phyloP scores from a whole-genome alignment of 106 monocot genomes.

The Dendrobium huoshanense region DNA sequence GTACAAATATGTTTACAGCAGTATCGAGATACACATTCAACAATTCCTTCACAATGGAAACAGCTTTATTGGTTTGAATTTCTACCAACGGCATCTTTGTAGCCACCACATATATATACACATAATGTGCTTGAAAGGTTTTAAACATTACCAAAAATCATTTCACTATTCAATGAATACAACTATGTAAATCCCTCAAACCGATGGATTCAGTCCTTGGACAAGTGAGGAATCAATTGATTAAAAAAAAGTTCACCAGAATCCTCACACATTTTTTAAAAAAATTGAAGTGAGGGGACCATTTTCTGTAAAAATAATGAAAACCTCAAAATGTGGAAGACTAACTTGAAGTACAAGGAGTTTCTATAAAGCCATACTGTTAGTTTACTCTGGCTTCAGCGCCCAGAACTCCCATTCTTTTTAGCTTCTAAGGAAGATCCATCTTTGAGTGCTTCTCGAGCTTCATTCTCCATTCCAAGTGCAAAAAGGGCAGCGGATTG shows the following conservation, averaged over 20 bases:
- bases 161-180: neutral
- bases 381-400: neutral
- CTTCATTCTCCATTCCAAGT: slow-evolving; percentile 50
- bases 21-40: slow-evolving; percentile 5
- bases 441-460: slow-evolving; percentile 47
- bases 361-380: neutral
- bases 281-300: neutral
- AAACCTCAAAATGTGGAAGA: neutral
- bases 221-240: neutral
- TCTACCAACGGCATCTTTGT: neutral
- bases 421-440: slow-evolving; percentile 38
- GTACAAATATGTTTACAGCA: slow-evolving; percentile 1
- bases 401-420: slow-evolving; percentile 8
- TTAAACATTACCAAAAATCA: neutral
- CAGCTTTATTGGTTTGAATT: neutral
- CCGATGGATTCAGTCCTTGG: neutral
- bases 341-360: neutral
- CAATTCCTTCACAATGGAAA: slow-evolving; percentile 6
- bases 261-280: neutral
- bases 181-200: neutral
- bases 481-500: slow-evolving; percentile 46
- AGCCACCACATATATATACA: slow-evolving; percentile 7
- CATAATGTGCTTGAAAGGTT: neutral
- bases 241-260: neutral
- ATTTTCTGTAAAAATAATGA: neutral